phyloP scores from a whole-genome alignment of 768 basidiomycete species.

The Hericium erinaceus region DNA sequence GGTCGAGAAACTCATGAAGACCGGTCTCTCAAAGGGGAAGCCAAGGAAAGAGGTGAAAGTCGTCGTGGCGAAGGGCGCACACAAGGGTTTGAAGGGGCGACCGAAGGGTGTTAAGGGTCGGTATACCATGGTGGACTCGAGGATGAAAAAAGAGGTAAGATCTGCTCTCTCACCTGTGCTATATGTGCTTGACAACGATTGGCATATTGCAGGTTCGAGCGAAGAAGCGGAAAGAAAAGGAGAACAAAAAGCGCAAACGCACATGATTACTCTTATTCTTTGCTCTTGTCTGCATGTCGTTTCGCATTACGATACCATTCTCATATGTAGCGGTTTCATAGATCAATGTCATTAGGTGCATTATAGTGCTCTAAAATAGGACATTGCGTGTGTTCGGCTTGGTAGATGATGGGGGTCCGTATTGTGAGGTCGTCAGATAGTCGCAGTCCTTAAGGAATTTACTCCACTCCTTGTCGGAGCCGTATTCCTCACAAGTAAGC shows the following conservation, averaged over 20 bases:
- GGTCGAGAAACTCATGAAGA: slow-evolving; percentile 87
- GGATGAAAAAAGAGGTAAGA: slow-evolving; percentile 87
- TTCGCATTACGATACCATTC: not conserved
- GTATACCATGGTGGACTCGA: slow-evolving; percentile 88
- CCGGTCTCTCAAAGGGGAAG: slow-evolving; percentile 61
- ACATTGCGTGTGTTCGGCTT: not conserved
- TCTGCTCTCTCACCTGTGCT: too few relatives aligned
- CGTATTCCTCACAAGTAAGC: slow-evolving; percentile 35
- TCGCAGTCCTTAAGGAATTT: slow-evolving; percentile 35
- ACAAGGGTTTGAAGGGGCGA: slow-evolving; percentile 84
- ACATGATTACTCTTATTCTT: slow-evolving; percentile 14
- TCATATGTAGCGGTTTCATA: not conserved
- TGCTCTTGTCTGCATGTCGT: not conserved
- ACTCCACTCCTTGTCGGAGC: slow-evolving; percentile 35
- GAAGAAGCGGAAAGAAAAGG: slow-evolving; percentile 71
- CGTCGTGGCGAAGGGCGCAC: slow-evolving; percentile 85
- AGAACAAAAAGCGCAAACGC: slow-evolving; percentile 49
- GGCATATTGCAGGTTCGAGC: slow-evolving; percentile 55
- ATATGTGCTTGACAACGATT: slow-evolving; percentile 4
- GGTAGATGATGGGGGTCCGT: not conserved
- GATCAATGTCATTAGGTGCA: not conserved
- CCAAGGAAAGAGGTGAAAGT: slow-evolving; percentile 70
- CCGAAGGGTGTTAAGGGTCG: slow-evolving; percentile 95
- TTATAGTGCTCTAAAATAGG: not conserved
- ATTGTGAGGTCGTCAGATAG: slow-evolving; percentile 26